Conservation (phyloP, 2,329 filamentous ascomycete genomes). For the Xylariaceae sp. region DNA sequence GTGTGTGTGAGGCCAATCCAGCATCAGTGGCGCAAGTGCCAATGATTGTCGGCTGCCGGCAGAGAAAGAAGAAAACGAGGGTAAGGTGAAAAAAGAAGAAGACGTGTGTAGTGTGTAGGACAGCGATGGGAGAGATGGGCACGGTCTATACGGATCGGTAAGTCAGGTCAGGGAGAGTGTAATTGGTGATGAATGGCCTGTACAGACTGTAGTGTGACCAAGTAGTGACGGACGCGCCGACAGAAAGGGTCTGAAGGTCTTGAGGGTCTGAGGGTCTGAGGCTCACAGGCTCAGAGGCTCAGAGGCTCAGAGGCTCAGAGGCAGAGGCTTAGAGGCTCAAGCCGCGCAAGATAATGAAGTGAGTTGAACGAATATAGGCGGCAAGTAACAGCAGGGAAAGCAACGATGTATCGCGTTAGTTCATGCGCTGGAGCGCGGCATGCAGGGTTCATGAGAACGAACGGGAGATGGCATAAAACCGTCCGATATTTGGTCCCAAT, state of each 20-base stretch:
- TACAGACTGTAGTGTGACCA: conserved; percentile 16
- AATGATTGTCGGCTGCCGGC: conserved; percentile 4
- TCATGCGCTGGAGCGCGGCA: conserved; percentile 16
- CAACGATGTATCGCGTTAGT: conserved; percentile 8
- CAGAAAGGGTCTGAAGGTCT: conserved; percentile 1
- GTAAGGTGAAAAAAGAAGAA: conserved; percentile 2
- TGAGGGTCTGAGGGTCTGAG: too few relatives aligned
- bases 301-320: too few relatives aligned
- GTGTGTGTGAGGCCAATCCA: not conserved
- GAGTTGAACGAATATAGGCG: conserved; percentile 11
- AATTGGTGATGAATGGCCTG: too few relatives aligned
- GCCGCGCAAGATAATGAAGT: conserved; percentile 21
- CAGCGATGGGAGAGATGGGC: conserved; percentile 1
- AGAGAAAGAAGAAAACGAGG: conserved; percentile 7
- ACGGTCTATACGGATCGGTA: conserved; percentile 6
- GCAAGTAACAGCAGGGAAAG: conserved; percentile 1
- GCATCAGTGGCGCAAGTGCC: conserved; percentile 4
- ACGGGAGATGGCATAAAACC: conserved; percentile 20
- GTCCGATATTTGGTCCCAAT: conserved; percentile 3
- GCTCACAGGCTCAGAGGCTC: too few relatives aligned
- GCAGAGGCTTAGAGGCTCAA: conserved; percentile 20
- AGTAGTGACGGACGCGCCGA: conserved; percentile 18
- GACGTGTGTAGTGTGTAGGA: conserved; percentile 1
- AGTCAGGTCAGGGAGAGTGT: not conserved
- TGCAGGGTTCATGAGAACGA: conserved; percentile 18